Evolutionary conservation across 352 stramenopile genomes (phyloP).

Genomic region (Phytopythium ostracodes): DNA sequence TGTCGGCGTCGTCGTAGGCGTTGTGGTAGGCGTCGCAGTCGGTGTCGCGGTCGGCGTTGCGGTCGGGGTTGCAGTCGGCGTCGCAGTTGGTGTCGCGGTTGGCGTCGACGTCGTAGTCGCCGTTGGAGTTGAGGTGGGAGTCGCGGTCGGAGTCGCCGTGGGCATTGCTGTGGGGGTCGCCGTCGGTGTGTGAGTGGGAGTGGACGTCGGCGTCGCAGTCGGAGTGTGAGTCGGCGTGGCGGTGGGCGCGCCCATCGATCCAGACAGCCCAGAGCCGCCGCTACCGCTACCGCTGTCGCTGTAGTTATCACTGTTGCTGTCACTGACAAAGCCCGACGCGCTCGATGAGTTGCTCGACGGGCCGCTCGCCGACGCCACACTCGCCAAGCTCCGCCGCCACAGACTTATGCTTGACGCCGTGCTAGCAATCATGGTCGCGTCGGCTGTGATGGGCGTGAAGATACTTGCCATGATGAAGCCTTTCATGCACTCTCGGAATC

Average conservation of each 20-base stretch:
- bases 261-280: neutral
- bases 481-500: too few relatives aligned
- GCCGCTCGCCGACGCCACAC: neutral
- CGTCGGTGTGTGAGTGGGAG: neutral
- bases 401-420: slow-evolving; percentile 2
- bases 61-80: slow-evolving; percentile 15
- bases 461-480: slow-evolving; percentile 8
- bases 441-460: neutral
- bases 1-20: slow-evolving; percentile 6
- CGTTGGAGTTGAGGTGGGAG: neutral
- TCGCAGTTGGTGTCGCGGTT: slow-evolving; percentile 10
- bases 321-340: neutral
- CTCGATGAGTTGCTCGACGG: neutral
- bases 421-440: neutral
- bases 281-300: neutral
- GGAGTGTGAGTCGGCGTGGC: neutral
- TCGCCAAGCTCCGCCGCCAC: slow-evolving; percentile 2
- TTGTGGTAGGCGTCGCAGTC: slow-evolving; percentile 2
- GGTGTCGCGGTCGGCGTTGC: slow-evolving; percentile 8
- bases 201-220: neutral
- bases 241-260: neutral
- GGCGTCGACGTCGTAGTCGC: slow-evolving; percentile 15
- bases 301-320: neutral
- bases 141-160: neutral
- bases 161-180: neutral